phyloP scores from a whole-genome alignment of 1,284 basidiomycete species.

The Phylloporus sp. region DNA sequence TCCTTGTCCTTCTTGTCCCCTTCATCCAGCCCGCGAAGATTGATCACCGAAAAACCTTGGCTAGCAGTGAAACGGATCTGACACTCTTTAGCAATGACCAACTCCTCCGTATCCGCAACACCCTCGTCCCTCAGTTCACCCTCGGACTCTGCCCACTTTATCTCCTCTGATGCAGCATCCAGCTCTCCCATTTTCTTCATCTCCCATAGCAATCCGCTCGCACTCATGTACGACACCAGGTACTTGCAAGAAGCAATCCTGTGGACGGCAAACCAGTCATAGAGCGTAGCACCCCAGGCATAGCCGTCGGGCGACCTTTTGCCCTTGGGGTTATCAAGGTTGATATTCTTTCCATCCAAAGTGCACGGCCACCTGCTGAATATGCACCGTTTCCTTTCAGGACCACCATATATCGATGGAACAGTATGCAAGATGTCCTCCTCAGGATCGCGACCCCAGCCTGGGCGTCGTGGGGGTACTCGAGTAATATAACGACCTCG shows the following conservation, averaged over 20 bases:
- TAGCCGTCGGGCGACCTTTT: conserved; percentile 45
- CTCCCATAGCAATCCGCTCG: conserved; percentile 48
- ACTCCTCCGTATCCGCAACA: conserved; percentile 38
- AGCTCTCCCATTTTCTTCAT: conserved; percentile 46
- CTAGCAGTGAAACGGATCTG: neutral
- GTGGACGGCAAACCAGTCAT: conserved; percentile 44
- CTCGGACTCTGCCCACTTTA: conserved; percentile 49
- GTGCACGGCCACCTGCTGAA: conserved; percentile 37
- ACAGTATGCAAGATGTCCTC: conserved; percentile 23
- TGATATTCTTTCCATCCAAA: conserved; percentile 14
- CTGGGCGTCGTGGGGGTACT: neutral
- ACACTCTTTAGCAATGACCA: conserved; percentile 34
- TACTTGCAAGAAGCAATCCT: too few relatives aligned
- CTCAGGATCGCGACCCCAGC: conserved; percentile 11
- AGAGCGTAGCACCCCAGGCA: conserved; percentile 54
- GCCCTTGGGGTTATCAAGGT: neutral
- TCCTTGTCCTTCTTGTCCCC: neutral
- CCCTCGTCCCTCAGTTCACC: conserved; percentile 42
- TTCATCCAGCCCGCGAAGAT: neutral
- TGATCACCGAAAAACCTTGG: neutral
- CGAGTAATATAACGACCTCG: neutral
- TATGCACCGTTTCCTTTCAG: conserved; percentile 12
- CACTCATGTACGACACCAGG: conserved; percentile 37
- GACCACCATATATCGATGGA: conserved; percentile 5
- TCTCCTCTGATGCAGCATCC: conserved; percentile 40